Evolutionary conservation across 306 rosid species (phyloP).

Genomic region (Ormosia semicastrata): DNA sequence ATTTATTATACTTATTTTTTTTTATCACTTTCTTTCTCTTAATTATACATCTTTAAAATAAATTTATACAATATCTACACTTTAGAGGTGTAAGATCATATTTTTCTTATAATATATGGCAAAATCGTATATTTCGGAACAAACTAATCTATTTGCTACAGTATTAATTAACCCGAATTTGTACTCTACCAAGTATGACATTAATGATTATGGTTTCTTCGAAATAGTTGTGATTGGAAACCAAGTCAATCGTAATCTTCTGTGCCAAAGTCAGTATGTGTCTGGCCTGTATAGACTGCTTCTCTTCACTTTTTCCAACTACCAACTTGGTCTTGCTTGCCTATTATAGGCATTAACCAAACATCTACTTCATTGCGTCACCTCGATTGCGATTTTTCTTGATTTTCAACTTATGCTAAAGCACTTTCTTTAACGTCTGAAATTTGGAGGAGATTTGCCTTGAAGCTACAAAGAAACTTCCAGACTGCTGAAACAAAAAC

Average conservation of each 20-base stretch:
- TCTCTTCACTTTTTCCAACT: not conserved
- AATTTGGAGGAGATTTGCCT: not conserved
- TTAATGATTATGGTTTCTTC: not conserved
- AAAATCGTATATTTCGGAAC: not conserved
- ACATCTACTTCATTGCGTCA: not conserved
- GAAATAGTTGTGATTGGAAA: not conserved
- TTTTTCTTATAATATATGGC: not conserved
- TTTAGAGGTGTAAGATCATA: too few species aligned
- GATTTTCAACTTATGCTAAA: not conserved
- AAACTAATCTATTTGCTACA: too few species aligned
- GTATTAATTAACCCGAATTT: too few species aligned
- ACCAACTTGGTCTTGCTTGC: not conserved
- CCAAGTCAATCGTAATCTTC: not conserved
- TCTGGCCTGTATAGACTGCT: not conserved
- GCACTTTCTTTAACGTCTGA: not conserved
- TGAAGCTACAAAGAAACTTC: not conserved
- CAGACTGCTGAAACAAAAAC: not conserved
- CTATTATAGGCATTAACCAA: not conserved
- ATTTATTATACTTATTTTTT: too few species aligned
- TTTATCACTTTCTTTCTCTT: too few species aligned
- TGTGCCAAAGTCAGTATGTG: not conserved
- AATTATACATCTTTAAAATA: too few species aligned
- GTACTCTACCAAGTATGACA: not conserved
- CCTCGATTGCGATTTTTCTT: not conserved
- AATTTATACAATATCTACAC: too few species aligned